Evolutionary conservation across 305 asterid species (phyloP).

Genomic region (Caryopteris hybrid): DNA sequence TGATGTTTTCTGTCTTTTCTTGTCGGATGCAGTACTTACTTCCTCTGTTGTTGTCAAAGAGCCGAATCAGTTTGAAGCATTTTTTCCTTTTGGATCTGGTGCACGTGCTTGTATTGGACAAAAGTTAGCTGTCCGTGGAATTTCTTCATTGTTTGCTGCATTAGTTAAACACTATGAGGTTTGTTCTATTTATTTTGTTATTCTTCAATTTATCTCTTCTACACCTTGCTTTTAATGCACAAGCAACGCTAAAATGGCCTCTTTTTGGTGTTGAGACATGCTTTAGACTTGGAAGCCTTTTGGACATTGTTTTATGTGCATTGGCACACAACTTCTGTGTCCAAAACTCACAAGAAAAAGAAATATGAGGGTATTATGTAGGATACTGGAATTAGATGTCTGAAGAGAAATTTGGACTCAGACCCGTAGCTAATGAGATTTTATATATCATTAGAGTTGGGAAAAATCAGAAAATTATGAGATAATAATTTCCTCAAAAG

Average conservation of each 20-base stretch:
- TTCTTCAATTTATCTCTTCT: neutral
- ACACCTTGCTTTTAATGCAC: neutral
- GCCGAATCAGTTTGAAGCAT: slow-evolving; percentile 26
- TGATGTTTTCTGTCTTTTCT: neutral
- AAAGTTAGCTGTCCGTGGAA: slow-evolving; percentile 28
- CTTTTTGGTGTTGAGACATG: neutral
- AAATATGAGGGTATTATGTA: neutral
- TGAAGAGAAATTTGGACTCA: neutral
- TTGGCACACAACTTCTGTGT: neutral
- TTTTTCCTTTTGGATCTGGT: slow-evolving; percentile 45
- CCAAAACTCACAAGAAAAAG: neutral
- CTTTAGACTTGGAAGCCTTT: neutral
- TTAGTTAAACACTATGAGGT: slow-evolving; percentile 34
- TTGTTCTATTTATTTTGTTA: neutral
- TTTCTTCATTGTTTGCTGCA: slow-evolving; percentile 38
- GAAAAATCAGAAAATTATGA: neutral
- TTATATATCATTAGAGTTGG: neutral
- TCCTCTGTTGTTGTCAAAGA: slow-evolving; percentile 18
- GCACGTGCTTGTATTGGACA: slow-evolving; percentile 45
- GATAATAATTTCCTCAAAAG: neutral
- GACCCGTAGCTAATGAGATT: neutral
- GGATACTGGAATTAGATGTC: neutral
- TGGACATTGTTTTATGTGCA: neutral
- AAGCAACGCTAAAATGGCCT: neutral
- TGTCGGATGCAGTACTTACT: slow-evolving; percentile 11